These are phyloP conservation scores for Aspergillus campestris DNA, from an alignment of 495 filamentous ascomycete species.

Conservation along the genomic window DNA sequence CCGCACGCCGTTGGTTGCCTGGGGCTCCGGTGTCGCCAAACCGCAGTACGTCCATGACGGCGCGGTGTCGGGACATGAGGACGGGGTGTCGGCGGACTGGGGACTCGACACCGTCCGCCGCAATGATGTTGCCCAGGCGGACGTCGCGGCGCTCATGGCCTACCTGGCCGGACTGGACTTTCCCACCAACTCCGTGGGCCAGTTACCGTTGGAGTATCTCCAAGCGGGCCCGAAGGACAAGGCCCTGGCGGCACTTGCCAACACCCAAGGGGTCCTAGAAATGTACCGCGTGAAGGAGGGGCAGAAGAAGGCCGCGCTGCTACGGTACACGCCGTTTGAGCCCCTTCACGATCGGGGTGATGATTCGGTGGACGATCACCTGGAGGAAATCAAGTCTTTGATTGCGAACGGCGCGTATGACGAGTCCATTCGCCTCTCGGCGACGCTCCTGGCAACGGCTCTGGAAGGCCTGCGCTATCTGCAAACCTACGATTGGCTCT, in stretches of 20 bases:
- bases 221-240: constrained; percentile 63
- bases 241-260: constrained; percentile 77
- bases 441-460: constrained; percentile 64
- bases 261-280: constrained; percentile 82
- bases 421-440: constrained; percentile 66
- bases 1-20: constrained; percentile 83
- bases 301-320: constrained; percentile 62
- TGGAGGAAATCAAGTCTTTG: constrained; percentile 54
- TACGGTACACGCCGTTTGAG: constrained; percentile 68
- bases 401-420: constrained; percentile 61
- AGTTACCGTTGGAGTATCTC: constrained; percentile 79
- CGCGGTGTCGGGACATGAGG: constrained; percentile 69
- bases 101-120: constrained; percentile 67
- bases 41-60: constrained; percentile 49
- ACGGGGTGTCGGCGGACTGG: constrained; percentile 91
- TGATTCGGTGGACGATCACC: constrained; percentile 57
- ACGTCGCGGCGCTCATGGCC: constrained; percentile 94
- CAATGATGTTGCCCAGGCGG: constrained; percentile 89
- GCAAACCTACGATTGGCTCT: constrained; percentile 98
- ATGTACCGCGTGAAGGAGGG: constrained; percentile 96
- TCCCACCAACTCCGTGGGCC: constrained; percentile 93
- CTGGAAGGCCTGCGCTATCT: constrained; percentile 86
- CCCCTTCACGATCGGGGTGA: constrained; percentile 48
- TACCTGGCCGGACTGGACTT: constrained; percentile 87
- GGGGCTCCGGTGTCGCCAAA: constrained; percentile 86